Percentiles rank a stretch among this genome's conserved stretches.
Evolutionary conservation across 1,284 basidiomycete species (phyloP).

Genomic region (Ceratobasidium theobromae): DNA sequence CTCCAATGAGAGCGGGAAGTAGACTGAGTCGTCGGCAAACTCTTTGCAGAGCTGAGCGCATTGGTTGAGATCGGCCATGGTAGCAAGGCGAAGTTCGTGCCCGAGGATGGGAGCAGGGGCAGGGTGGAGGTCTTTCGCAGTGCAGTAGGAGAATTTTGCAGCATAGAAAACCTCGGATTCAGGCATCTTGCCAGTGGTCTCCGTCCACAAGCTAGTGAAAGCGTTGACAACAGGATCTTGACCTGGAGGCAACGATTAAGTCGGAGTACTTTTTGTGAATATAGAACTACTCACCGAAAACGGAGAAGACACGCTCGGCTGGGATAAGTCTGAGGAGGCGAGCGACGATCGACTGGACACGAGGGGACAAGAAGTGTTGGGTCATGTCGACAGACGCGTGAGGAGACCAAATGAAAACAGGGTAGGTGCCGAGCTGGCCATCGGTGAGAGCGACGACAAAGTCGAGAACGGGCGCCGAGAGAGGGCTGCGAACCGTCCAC

Average conservation of each 20-base stretch:
- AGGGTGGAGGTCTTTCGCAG: constrained; percentile 48
- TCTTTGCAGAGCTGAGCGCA: constrained; percentile 54
- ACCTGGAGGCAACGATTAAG: constrained; percentile 24
- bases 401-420: constrained; percentile 56
- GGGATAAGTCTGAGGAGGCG: constrained; percentile 46
- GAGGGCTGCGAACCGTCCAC: constrained; percentile 26
- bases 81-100: constrained; percentile 45
- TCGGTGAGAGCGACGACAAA: constrained; percentile 61
- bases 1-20: constrained; percentile 56
- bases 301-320: constrained; percentile 60
- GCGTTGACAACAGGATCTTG: constrained; percentile 50
- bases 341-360: constrained; percentile 44
- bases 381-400: constrained; percentile 43
- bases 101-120: constrained; percentile 46
- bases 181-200: constrained; percentile 46
- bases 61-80: constrained; percentile 42
- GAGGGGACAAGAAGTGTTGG: constrained; percentile 43
- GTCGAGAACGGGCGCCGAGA: constrained; percentile 43
- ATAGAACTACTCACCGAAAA: constrained; percentile 51
- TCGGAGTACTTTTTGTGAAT: neutral
- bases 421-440: constrained; percentile 56
- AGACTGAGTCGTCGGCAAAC: constrained; percentile 60
- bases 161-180: constrained; percentile 59
- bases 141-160: constrained; percentile 60
- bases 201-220: constrained; percentile 56